Conservation (phyloP, 2,329 filamentous ascomycete species). For the Fusarium zealandicum region DNA sequence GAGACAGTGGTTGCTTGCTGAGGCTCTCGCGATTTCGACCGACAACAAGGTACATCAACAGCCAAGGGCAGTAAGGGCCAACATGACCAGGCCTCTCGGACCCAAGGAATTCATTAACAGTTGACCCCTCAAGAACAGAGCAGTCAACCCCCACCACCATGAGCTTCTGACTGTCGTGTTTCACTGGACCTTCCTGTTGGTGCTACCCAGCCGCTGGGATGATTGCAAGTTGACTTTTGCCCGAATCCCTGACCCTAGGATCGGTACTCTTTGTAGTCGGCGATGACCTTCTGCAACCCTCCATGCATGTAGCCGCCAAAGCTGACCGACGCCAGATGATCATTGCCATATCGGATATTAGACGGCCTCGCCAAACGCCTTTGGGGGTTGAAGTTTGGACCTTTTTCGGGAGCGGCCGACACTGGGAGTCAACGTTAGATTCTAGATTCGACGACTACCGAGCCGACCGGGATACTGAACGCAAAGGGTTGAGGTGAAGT, state of each 20-base stretch:
- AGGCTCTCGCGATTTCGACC: slow-evolving; percentile 14
- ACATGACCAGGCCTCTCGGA: slow-evolving; percentile 3
- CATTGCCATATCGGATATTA: slow-evolving; percentile 32
- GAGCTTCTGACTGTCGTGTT: slow-evolving; percentile 9
- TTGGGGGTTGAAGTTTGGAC: slow-evolving; percentile 20
- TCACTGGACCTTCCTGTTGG: slow-evolving; percentile 17
- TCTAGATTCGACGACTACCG: slow-evolving; percentile 32
- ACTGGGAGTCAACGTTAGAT: slow-evolving; percentile 29
- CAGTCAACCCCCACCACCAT: slow-evolving; percentile 8
- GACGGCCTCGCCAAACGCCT: slow-evolving; percentile 5
- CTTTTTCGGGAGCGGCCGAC: slow-evolving; percentile 38
- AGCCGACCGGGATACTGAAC: slow-evolving; percentile 9
- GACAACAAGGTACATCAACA: slow-evolving; percentile 8
- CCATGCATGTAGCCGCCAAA: slow-evolving; percentile 25
- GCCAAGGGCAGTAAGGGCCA: slow-evolving; percentile 11
- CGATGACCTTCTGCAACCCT: slow-evolving; percentile 37
- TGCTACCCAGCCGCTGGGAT: slow-evolving; percentile 17
- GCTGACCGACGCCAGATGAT: slow-evolving; percentile 31
- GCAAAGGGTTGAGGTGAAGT: slow-evolving; percentile 21
- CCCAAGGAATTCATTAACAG: slow-evolving; percentile 3
- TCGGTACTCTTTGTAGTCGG: slow-evolving; percentile 32
- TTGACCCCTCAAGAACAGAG: slow-evolving; percentile 8
- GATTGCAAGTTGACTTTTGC: slow-evolving; percentile 21
- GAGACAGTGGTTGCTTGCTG: slow-evolving; percentile 4
- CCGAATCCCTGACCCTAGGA: slow-evolving; percentile 35